Conservation (phyloP, 2,329 filamentous ascomycete species). For the Fusarium agapanthi region DNA sequence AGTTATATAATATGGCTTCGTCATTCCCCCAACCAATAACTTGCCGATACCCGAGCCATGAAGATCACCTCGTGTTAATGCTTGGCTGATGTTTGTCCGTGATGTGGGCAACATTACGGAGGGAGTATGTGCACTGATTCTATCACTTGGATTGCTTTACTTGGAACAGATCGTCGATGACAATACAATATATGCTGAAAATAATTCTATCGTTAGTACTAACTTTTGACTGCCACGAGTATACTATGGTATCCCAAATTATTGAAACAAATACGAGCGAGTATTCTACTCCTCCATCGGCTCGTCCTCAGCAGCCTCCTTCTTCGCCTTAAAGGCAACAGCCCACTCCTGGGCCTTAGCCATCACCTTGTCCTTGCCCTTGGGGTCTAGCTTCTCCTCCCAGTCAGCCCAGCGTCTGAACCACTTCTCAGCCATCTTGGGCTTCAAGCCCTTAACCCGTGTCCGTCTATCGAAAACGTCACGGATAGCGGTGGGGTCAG, state of each 20-base stretch:
- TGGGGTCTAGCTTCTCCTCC: slow-evolving; percentile 76
- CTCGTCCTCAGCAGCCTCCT: slow-evolving; percentile 51
- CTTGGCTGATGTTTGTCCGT: slow-evolving; percentile 12
- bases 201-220: slow-evolving; percentile 26
- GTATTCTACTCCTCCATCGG: slow-evolving; percentile 47
- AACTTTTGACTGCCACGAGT: slow-evolving; percentile 36
- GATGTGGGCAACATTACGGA: neutral
- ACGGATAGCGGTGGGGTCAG: slow-evolving; percentile 66
- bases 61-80: slow-evolving; percentile 16
- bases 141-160: neutral
- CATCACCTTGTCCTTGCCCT: slow-evolving; percentile 75
- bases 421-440: slow-evolving; percentile 83
- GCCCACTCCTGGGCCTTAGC: slow-evolving; percentile 77
- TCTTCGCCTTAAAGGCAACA: slow-evolving; percentile 58
- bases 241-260: slow-evolving; percentile 38
- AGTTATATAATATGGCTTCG: neutral
- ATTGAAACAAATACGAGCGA: slow-evolving; percentile 16
- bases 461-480: slow-evolving; percentile 84
- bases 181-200: slow-evolving; percentile 8
- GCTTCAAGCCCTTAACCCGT: slow-evolving; percentile 76
- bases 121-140: neutral
- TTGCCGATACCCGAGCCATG: slow-evolving; percentile 11
- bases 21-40: neutral
- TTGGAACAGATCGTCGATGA: neutral
- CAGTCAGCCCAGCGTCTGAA: slow-evolving; percentile 93